Evolutionary conservation across 169 alveolate species (phyloP).

Genomic region (Plasmodium vivax): DNA sequence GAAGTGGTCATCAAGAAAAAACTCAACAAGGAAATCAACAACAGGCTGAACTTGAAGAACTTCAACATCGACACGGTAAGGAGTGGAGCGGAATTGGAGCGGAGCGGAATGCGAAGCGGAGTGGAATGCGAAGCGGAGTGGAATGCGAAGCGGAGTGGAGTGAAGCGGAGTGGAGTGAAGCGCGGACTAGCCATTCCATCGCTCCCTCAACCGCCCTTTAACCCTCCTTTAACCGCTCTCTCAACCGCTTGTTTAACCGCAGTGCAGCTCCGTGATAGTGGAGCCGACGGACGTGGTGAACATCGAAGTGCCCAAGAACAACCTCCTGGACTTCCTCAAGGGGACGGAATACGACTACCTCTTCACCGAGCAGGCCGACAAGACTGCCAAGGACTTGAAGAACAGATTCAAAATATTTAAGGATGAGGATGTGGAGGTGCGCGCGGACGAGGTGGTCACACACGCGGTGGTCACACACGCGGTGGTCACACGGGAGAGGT

Average conservation of each 20-base stretch:
- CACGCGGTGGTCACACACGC: too few species aligned
- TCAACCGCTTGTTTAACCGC: too few species aligned
- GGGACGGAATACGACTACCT: constrained; percentile 72
- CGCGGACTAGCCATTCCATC: too few species aligned
- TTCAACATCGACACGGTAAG: constrained; percentile 78
- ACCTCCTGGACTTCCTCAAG: constrained; percentile 73
- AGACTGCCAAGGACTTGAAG: constrained; percentile 81
- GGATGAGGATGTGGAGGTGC: constrained; percentile 79
- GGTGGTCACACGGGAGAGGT: too few species aligned
- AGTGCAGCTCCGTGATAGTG: constrained; percentile 59
- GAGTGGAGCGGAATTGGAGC: neutral
- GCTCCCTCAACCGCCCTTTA: too few species aligned
- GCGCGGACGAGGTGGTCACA: neutral
- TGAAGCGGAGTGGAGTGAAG: too few species aligned
- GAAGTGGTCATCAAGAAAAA: constrained; percentile 78
- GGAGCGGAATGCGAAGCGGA: neutral
- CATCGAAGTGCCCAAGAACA: constrained; percentile 77
- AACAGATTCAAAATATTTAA: constrained; percentile 81
- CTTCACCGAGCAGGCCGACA: constrained; percentile 68
- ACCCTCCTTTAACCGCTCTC: too few species aligned
- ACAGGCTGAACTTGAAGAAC: constrained; percentile 76
- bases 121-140: neutral
- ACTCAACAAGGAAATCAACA: constrained; percentile 79
- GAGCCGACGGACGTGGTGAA: constrained; percentile 80
- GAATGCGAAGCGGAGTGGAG: neutral